Conservation (phyloP, 208 protist species). For the Acanthamoeba lenticulata region DNA sequence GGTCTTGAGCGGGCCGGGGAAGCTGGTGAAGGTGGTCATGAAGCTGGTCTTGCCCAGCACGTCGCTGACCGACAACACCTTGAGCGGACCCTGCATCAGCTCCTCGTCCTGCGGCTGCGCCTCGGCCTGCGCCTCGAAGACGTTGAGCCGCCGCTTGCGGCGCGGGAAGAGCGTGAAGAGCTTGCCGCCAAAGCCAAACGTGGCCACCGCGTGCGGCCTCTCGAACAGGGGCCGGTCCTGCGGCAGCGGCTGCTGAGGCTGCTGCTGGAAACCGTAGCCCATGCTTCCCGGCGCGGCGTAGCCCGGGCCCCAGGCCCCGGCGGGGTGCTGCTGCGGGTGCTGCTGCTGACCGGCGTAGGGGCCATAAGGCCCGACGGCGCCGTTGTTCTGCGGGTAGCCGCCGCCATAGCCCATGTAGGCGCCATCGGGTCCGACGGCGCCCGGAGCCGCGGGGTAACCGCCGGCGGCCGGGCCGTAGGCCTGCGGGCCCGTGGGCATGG, state of each 20-base stretch:
- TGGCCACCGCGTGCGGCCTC: not conserved
- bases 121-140: not conserved
- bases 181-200: constrained; percentile 13
- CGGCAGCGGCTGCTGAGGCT: not conserved
- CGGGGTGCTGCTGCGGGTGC: not conserved
- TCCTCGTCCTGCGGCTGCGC: not conserved
- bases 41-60: constrained; percentile 25
- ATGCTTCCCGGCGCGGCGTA: not conserved
- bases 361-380: not conserved
- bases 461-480: no score
- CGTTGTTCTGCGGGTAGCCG: not conserved
- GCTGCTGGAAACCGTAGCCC: not conserved
- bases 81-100: not conserved
- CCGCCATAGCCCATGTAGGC: not conserved
- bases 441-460: no score
- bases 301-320: no score
- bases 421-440: no score
- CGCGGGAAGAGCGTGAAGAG: not conserved
- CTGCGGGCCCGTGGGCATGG: not conserved
- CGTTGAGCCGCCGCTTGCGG: not conserved
- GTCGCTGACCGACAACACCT: not conserved
- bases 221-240: constrained; percentile 23
- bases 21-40: not conserved
- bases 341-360: not conserved
- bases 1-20: constrained; percentile 10